Evolutionary conservation across 2,329 filamentous ascomycete species (phyloP).

Genomic region (Trichoderma guizhouense): DNA sequence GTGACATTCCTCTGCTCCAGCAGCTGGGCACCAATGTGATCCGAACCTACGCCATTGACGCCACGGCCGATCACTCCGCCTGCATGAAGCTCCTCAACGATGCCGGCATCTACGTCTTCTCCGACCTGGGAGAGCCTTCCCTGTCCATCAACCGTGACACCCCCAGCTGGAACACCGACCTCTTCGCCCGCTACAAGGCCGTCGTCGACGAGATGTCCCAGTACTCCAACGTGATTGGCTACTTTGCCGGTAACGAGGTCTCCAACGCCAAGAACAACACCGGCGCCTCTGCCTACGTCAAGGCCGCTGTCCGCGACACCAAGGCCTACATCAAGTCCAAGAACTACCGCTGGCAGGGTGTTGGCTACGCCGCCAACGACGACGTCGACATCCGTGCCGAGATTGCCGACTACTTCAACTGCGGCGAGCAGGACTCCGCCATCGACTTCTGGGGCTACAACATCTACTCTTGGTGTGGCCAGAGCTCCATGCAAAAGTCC

Average conservation of each 20-base stretch:
- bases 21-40: conserved; percentile 86
- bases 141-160: conserved; percentile 80
- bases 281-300: conserved; percentile 86
- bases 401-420: conserved; percentile 93
- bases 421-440: conserved; percentile 57
- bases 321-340: conserved; percentile 88
- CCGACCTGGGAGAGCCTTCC: conserved; percentile 79
- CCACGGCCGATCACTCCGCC: conserved; percentile 68
- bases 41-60: conserved; percentile 91
- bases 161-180: conserved; percentile 72
- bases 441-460: conserved; percentile 99
- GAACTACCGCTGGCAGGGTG: conserved; percentile 74
- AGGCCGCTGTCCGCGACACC: conserved; percentile 93
- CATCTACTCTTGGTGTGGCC: conserved; percentile 98
- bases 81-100: conserved; percentile 83
- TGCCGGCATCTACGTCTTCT: conserved; percentile 91
- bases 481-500: conserved; percentile 71
- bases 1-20: conserved; percentile 78
- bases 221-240: conserved; percentile 91
- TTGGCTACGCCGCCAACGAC: conserved; percentile 96
- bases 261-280: conserved; percentile 89
- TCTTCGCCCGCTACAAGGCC: conserved; percentile 76
- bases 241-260: conserved; percentile 98
- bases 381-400: conserved; percentile 77
- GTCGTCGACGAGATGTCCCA: conserved; percentile 79